Conservation (phyloP, 208 protist species). For the Trypanosoma scelopori region DNA sequence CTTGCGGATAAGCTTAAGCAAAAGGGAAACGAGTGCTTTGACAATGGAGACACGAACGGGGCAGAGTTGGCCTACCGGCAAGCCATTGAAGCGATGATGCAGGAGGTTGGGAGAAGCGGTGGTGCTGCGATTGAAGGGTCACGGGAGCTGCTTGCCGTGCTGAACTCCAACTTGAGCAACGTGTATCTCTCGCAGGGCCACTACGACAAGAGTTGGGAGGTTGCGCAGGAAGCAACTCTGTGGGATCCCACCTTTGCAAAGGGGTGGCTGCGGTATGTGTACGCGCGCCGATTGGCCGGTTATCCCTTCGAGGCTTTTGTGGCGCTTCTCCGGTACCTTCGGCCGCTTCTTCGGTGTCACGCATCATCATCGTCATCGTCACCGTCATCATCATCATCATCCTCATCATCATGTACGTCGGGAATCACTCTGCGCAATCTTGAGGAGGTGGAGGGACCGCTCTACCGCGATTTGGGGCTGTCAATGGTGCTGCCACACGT, state of each 20-base stretch:
- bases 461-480: conserved; percentile 57
- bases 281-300: conserved; percentile 49
- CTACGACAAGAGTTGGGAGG: conserved; percentile 43
- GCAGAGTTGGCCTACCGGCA: conserved; percentile 41
- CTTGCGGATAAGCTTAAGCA: conserved; percentile 43
- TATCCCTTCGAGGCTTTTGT: conserved; percentile 84
- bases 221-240: conserved; percentile 34
- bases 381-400: too few species aligned
- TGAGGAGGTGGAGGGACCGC: conserved; percentile 35
- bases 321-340: conserved; percentile 47
- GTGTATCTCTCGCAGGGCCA: conserved; percentile 35
- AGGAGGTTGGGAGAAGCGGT: not conserved
- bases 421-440: conserved; percentile 7
- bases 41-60: conserved; percentile 30
- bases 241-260: conserved; percentile 56
- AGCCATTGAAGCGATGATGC: conserved; percentile 25
- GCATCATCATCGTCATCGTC: not conserved
- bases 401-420: not conserved
- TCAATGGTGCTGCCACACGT: conserved; percentile 53
- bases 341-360: conserved; percentile 49
- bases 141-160: conserved; percentile 31
- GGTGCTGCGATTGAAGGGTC: not conserved
- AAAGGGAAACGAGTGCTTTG: conserved; percentile 58
- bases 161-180: conserved; percentile 79
- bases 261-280: conserved; percentile 65